Evolutionary conservation across 2,329 filamentous ascomycete genomes (phyloP), one percentile per base, ranked within the genome.

Genomic region (Clonostachys rhizophaga): DNA sequence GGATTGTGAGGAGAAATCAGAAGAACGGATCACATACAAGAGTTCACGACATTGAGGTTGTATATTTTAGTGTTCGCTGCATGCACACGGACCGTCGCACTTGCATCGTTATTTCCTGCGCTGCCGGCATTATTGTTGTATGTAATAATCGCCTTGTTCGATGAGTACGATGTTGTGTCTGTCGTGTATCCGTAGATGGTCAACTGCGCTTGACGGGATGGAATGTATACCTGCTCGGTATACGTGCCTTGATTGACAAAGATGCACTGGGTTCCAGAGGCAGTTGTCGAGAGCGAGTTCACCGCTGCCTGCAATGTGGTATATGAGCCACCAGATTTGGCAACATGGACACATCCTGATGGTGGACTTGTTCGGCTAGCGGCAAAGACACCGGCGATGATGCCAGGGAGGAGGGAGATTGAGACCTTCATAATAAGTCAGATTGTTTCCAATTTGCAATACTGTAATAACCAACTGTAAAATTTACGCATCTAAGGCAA

Each of bases 171-270:
- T 24, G 68, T 59, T 3, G 74, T 74, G 53, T 78, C 70, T 33
- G 64, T 61, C 1, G 83, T 84, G 56, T 78, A 77, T 20, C 83
- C 83, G 55, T 79, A 81, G 52, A 84, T 72, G 33, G 73, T 76
- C 24, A 83, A 63, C n/a, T 71, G 63, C 4, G 73, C 75, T 9
- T 65, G 66, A 43, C 74, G 68, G 2, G 61, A 56, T 10, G 70
- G 62, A 40, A 83, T 69, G 52, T 73, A 74, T 30, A 84, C 78
- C 54, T 83, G 80, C 58, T 83, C 79, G 18, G 64, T 66, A 66
- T 83, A 84, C 16, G 75, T 82, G 3, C 81, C 42, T 64, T 86
- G 84, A 35, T 77, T 81, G 61, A 87, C 78, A 66, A 86, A 86
- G 63, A 87, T 81, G 56, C 74, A 78, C 49, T 83, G 78, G 2